Percentiles rank a stretch among this genome's conserved stretches.
Conservation (phyloP, 2,329 filamentous ascomycete species). For the Shiraia sp. region DNA sequence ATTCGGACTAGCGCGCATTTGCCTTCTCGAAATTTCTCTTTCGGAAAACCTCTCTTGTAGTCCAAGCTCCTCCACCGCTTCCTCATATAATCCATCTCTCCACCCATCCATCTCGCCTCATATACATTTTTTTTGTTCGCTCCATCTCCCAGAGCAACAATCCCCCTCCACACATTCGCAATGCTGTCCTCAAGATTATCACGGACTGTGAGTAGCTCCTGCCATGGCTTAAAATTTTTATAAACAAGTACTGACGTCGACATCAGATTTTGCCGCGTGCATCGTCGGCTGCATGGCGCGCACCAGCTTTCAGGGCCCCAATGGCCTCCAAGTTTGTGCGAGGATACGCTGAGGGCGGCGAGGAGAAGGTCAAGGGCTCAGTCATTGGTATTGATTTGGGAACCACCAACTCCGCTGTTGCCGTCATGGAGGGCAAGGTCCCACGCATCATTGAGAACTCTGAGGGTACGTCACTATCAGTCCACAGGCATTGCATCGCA, state of each 20-base stretch:
- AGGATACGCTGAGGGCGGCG: conserved; percentile 72
- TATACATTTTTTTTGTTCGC: conserved; percentile 30
- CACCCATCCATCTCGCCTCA: conserved; percentile 19
- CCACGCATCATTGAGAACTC: conserved; percentile 98
- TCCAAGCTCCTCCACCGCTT: conserved; percentile 32
- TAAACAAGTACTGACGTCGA: conserved; percentile 31
- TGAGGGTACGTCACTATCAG: conserved; percentile 65
- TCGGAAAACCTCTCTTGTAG: conserved; percentile 30
- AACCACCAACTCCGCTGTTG: conserved; percentile 91
- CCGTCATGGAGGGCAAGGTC: conserved; percentile 77
- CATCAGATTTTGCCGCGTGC: conserved; percentile 71
- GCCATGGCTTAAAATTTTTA: conserved; percentile 1
- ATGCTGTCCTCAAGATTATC: conserved; percentile 50
- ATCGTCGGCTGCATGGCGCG: conserved; percentile 67
- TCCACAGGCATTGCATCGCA: conserved; percentile 1
- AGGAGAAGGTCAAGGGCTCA: conserved; percentile 77
- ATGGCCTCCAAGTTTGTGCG: conserved; percentile 71
- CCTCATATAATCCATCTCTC: conserved; percentile 32
- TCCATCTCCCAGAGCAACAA: conserved; percentile 36
- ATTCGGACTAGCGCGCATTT: conserved; percentile 12
- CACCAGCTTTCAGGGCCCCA: conserved; percentile 69
- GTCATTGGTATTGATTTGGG: conserved; percentile 83
- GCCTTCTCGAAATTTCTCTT: conserved; percentile 34
- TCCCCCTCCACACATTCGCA: conserved; percentile 28
- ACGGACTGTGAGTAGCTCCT: conserved; percentile 42